Evolutionary conservation across 2,329 filamentous ascomycete species (phyloP).

Genomic region (Canariomyces notabilis): DNA sequence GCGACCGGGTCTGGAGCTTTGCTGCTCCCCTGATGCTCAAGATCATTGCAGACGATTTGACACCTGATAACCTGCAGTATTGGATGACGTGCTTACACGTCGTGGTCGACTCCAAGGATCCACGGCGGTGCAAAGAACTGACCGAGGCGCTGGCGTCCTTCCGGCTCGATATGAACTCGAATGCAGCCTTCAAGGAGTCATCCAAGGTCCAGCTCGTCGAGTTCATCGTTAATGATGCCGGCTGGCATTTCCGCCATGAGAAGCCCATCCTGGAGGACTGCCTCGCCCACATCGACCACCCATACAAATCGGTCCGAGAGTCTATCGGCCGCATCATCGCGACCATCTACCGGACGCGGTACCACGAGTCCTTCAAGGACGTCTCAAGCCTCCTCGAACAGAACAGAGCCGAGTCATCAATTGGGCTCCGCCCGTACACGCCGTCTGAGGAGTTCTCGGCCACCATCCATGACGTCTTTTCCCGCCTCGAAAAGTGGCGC

Average conservation of each 20-base stretch:
- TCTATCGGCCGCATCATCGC: conserved; percentile 87
- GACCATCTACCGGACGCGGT: conserved; percentile 82
- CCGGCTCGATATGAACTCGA: conserved; percentile 87
- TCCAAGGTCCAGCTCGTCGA: conserved; percentile 91
- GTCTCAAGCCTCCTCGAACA: conserved; percentile 68
- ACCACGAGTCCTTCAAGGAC: conserved; percentile 88
- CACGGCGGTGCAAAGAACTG: conserved; percentile 79
- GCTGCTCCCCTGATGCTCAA: conserved; percentile 81
- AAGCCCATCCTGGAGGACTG: conserved; percentile 87
- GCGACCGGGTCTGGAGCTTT: conserved; percentile 79
- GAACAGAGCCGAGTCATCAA: conserved; percentile 74
- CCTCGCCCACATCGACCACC: conserved; percentile 86
- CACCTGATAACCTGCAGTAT: conserved; percentile 88
- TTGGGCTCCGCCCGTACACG: conserved; percentile 79
- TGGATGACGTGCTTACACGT: conserved; percentile 94
- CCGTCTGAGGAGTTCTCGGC: conserved; percentile 68
- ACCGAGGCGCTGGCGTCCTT: conserved; percentile 79
- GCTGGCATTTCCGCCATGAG: conserved; percentile 94
- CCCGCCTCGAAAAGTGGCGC: conserved; percentile 79
- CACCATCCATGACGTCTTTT: conserved; percentile 71
- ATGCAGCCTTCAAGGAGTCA: conserved; percentile 97
- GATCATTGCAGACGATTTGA: conserved; percentile 86
- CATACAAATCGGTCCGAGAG: conserved; percentile 95
- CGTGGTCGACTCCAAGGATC: conserved; percentile 82
- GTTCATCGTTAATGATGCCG: conserved; percentile 77